Evolutionary conservation across 306 rosid species (phyloP).

Genomic region (Dryas alaskensis): DNA sequence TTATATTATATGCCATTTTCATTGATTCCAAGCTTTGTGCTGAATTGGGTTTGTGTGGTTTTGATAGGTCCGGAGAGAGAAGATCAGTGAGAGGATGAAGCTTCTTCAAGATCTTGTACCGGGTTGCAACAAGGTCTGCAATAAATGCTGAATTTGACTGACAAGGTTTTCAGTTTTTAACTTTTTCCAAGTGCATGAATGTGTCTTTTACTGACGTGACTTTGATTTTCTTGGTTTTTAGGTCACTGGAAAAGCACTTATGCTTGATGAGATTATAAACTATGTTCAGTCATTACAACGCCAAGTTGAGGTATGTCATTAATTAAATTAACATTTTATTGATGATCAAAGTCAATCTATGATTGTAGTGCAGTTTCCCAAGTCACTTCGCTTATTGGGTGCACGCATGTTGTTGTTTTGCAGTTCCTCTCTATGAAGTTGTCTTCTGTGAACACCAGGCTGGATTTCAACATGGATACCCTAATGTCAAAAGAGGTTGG

Average conservation of each 20-base stretch:
- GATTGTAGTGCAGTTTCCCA: slow-evolving; percentile 21
- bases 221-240: slow-evolving; percentile 21
- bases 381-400: slow-evolving; percentile 33
- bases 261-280: slow-evolving; percentile 96
- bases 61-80: slow-evolving; percentile 84
- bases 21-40: background rate
- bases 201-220: slow-evolving; percentile 22
- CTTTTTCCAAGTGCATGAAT: background rate
- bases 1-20: too few relatives aligned
- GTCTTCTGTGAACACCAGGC: slow-evolving; percentile 79
- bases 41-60: slow-evolving; percentile 26
- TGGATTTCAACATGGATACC: slow-evolving; percentile 66
- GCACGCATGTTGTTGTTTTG: slow-evolving; percentile 7
- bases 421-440: slow-evolving; percentile 98
- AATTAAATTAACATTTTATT: background rate
- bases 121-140: slow-evolving; percentile 82
- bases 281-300: slow-evolving; percentile 97
- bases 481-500: slow-evolving; percentile 81
- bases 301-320: slow-evolving; percentile 72
- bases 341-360: background rate
- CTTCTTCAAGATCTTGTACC: slow-evolving; percentile 98
- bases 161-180: background rate
- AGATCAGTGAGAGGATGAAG: slow-evolving; percentile 96
- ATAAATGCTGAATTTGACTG: background rate
- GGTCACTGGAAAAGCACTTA: slow-evolving; percentile 97